Base-by-base conservation (phyloP, 2,329 filamentous ascomycete species). In the Chaetomium sp. region DNA sequence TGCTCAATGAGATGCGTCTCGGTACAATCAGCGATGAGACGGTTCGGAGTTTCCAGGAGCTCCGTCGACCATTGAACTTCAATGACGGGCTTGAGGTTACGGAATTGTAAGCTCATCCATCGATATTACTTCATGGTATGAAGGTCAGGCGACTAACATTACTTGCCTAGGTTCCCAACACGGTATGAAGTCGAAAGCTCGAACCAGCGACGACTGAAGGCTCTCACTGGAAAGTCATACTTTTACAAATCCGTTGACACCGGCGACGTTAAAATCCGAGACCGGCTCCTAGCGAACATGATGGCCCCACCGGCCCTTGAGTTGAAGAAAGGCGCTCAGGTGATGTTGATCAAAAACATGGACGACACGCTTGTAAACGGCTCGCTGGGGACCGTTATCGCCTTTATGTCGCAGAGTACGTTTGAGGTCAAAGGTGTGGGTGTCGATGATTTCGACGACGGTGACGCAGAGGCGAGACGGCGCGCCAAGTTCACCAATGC, bases 291-390 rank as follows among this genome's bases (percentile, higher is more conserved):
- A 5, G 72, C 81, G 5, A 96, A 92, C 67, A 95, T 95, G 82
- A 96, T 99, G 88, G 91, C 94, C 0, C 91, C 94, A 0, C 86
- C 87, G 64, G 68, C 72, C 0, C 81, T 99, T 19, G 83, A 88
- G 37, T 74, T 99, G 35, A 97, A 96, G 70, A 86, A 94, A 60
- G 89, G 91, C 8, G 89, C 94, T 0, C 95, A 99, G 68, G 95
- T 99, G 45, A 99, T 99, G 94, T 77, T 99, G n/a, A 96, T 99
- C 77, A 99, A 99, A 71, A 99, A 99, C 65, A 86, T 97, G 73
- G 94, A 99, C 67, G 90, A 96, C 41, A 86, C 83, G 0, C 79
- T 99, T 0, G 94, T 97, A 63, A 99, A 99, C 67, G 94, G 94
- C 4, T 95, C 92, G 0, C 78, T 99, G 8, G 94, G 94, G 32